A percentile compares a stretch with the other conserved stretches of the same genome.
Evolutionary conservation across 192 early-diverging fungal genomes (phyloP).

Genomic region (Umbelopsis vinacea): DNA sequence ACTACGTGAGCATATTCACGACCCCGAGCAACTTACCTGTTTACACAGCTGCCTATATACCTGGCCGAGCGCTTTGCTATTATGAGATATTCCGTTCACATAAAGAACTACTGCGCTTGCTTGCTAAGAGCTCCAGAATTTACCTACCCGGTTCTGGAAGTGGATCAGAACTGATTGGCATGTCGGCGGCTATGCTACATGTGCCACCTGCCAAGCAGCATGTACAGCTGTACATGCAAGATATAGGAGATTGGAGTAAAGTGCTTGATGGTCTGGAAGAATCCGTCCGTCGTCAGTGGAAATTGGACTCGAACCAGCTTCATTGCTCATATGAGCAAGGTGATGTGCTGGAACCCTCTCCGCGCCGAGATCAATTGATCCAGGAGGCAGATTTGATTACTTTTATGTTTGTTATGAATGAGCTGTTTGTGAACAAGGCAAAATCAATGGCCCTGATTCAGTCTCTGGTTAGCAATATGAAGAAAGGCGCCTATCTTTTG

Average conservation of each 20-base stretch:
- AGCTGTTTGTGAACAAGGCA: constrained; percentile 81
- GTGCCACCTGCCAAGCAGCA: constrained; percentile 43
- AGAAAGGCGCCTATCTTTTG: constrained; percentile 69
- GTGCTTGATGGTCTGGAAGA: constrained; percentile 59
- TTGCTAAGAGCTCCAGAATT: constrained; percentile 52
- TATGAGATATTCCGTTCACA: constrained; percentile 66
- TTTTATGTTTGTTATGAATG: constrained; percentile 92
- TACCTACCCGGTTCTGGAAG: constrained; percentile 81
- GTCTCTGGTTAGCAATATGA: constrained; percentile 65
- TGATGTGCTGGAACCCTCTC: constrained; percentile 58
- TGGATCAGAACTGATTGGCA: constrained; percentile 84
- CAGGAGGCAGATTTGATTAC: constrained; percentile 74
- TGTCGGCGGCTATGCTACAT: constrained; percentile 71
- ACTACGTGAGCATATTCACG: constrained; percentile 84
- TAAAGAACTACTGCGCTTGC: constrained; percentile 53
- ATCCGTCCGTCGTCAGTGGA: constrained; percentile 59
- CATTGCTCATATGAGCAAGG: constrained; percentile 60
- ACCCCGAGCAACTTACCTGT: constrained; percentile 72
- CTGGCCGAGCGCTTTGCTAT: constrained; percentile 86
- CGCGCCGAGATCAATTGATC: constrained; percentile 56
- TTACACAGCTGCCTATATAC: constrained; percentile 88
- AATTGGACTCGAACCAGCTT: constrained; percentile 49
- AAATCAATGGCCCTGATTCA: constrained; percentile 79
- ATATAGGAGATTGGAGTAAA: constrained; percentile 68
- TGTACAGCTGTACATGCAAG: constrained; percentile 54